Evolutionary conservation across 2,329 filamentous ascomycete genomes (phyloP), one percentile per base, ranked within the genome.

Genomic region (Neofusicoccum umdonicola): DNA sequence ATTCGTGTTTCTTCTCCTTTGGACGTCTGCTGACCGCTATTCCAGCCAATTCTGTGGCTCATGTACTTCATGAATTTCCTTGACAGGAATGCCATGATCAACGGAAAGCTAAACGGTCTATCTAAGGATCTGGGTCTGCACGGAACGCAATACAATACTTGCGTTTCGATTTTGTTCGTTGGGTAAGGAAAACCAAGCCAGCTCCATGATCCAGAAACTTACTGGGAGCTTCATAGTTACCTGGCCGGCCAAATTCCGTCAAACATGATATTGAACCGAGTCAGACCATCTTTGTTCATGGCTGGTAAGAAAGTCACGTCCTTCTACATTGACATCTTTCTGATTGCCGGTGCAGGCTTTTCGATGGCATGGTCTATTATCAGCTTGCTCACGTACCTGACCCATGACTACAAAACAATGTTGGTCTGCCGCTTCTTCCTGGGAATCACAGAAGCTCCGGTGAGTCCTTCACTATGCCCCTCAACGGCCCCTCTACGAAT

Each of bases 61-160:
- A 79, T 82, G 72, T 82, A 81, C 51, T 77, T 71, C 19, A 68
- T 77, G 48, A 77, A 76, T 48, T 60, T 60, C 34, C 56, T 48
- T 27, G 86, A 88, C 69, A 80, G 86, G 13, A 88, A 88, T 73
- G 87, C 89, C 72, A 88, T 90, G 64, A 86, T 87, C 1, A 83
- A 87, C 4, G 88, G 88, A 0, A 83, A 84, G 11, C 78, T 90
- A 57, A 85, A 87, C 71, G 86, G 87, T 13, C 78, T 91, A 9
- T 83, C 88, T 63, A 76, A 79, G 0, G 88, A 90, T 60, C 37
- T 63, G 61, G 15, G 19, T 6, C 47, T 63, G 19, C 34, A 54
- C 3, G 48, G 47, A 13, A 44, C 37, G 8, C 61, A 63, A 11
- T 63, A 51, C 61, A 54, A 52, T 27, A 90, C 63, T 77, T 89